phyloP scores from a whole-genome alignment of 2,329 filamentous ascomycete species.

The Stromatinia cepivora region DNA sequence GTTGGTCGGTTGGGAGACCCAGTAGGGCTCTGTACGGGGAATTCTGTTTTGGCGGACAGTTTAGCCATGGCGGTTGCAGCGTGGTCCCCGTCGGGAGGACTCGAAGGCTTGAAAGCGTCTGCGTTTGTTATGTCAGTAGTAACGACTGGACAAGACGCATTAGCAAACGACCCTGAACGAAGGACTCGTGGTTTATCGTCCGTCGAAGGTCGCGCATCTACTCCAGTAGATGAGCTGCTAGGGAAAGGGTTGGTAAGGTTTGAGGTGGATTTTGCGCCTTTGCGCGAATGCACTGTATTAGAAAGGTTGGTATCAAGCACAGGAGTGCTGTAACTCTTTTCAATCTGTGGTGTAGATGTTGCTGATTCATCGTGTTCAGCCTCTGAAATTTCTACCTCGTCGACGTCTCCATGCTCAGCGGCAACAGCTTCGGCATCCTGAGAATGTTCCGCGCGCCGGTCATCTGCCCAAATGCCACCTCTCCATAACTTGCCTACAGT shows the following conservation, averaged over 20 bases:
- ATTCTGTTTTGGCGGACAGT: slow-evolving; percentile 62
- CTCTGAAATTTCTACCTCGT: slow-evolving; percentile 42
- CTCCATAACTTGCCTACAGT: slow-evolving; percentile 76
- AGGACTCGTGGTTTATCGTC: slow-evolving; percentile 55
- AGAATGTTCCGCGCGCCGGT: slow-evolving; percentile 48
- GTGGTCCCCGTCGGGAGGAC: slow-evolving; percentile 56
- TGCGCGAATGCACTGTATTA: slow-evolving; percentile 54
- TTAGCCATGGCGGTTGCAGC: slow-evolving; percentile 67
- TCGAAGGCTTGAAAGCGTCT: slow-evolving; percentile 59
- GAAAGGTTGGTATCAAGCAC: slow-evolving; percentile 45
- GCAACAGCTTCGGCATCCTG: slow-evolving; percentile 44
- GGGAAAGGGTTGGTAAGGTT: slow-evolving; percentile 36
- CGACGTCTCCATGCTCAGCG: slow-evolving; percentile 50
- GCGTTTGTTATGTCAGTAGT: slow-evolving; percentile 66
- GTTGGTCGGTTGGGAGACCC: slow-evolving; percentile 47
- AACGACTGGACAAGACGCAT: slow-evolving; percentile 63
- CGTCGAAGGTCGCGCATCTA: slow-evolving; percentile 48
- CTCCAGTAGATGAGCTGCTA: slow-evolving; percentile 50
- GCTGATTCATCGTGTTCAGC: slow-evolving; percentile 43
- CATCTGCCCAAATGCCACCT: slow-evolving; percentile 76
- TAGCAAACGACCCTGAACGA: slow-evolving; percentile 62
- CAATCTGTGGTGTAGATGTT: slow-evolving; percentile 46
- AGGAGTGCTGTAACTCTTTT: slow-evolving; percentile 57
- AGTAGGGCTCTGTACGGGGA: slow-evolving; percentile 50
- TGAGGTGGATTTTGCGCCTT: slow-evolving; percentile 40